These are phyloP conservation scores for Daucus carota DNA, from an alignment of 129 eudicot genomes.

Conservation along the genomic window DNA sequence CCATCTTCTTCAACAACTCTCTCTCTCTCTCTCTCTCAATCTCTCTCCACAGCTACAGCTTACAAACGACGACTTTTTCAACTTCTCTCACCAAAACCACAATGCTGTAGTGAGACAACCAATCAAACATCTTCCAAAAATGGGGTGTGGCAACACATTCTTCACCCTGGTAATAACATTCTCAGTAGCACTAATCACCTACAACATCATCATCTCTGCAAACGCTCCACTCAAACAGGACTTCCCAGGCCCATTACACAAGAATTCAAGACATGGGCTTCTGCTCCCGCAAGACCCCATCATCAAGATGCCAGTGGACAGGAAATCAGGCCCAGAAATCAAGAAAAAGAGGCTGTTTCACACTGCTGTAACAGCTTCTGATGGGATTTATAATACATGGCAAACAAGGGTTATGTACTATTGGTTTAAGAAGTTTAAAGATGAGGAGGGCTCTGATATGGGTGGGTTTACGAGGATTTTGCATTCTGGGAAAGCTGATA, in stretches of 20 bases:
- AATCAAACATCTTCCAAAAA: slow-evolving; percentile 4
- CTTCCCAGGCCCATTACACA: slow-evolving; percentile 48
- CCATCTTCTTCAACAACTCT: slow-evolving; percentile 37
- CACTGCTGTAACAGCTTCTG: slow-evolving; percentile 90
- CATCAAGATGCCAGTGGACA: slow-evolving; percentile 54
- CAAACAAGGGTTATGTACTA: slow-evolving; percentile 92
- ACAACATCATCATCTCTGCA: slow-evolving; percentile 78
- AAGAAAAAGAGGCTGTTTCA: slow-evolving; percentile 68
- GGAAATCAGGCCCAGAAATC: slow-evolving; percentile 13
- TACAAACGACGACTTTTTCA: slow-evolving; percentile 20
- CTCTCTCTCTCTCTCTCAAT: slow-evolving; percentile 13
- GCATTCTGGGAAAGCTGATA: slow-evolving; percentile 78
- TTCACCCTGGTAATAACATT: slow-evolving; percentile 48
- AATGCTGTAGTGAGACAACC: slow-evolving; percentile 1
- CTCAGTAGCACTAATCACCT: slow-evolving; percentile 79
- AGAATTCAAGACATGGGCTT: slow-evolving; percentile 15
- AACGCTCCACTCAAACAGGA: slow-evolving; percentile 72
- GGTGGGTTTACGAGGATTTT: slow-evolving; percentile 96
- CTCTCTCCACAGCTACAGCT: background rate
- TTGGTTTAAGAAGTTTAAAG: slow-evolving; percentile 76
- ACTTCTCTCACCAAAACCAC: background rate
- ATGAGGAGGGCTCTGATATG: slow-evolving; percentile 58
- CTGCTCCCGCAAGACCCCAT: slow-evolving; percentile 53
- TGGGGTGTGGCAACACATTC: slow-evolving; percentile 76
- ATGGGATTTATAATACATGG: slow-evolving; percentile 88